These are phyloP conservation scores for Amanita jacksonii DNA, from an alignment of 768 basidiomycete genomes.

Conservation along the genomic window DNA sequence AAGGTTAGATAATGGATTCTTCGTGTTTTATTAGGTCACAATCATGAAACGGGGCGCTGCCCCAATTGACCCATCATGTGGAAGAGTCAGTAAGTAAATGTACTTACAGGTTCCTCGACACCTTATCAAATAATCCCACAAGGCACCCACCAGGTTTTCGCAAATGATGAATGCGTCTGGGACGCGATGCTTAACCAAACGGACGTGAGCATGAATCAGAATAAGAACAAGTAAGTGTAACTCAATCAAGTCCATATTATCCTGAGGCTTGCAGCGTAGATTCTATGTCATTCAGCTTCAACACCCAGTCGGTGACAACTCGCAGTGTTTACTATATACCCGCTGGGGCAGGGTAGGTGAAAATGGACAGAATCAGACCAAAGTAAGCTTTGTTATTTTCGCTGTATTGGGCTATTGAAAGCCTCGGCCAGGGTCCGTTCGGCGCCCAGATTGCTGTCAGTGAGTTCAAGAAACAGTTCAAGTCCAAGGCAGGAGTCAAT, in stretches of 20 bases:
- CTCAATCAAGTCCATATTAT: not conserved
- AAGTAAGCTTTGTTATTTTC: slow-evolving; percentile 22
- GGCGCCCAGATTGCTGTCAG: slow-evolving; percentile 25
- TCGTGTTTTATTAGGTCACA: no score
- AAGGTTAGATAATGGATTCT: no score
- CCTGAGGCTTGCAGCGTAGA: no score
- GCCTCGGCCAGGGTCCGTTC: slow-evolving; percentile 35
- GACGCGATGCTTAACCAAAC: slow-evolving; percentile 60
- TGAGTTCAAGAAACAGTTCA: slow-evolving; percentile 56
- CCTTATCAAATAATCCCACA: not conserved
- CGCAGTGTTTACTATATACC: slow-evolving; percentile 32
- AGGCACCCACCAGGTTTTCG: slow-evolving; percentile 40
- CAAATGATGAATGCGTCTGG: slow-evolving; percentile 32
- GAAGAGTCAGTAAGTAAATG: slow-evolving; percentile 33
- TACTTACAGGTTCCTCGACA: slow-evolving; percentile 1
- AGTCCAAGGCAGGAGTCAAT: slow-evolving; percentile 34
- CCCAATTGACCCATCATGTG: slow-evolving; percentile 41
- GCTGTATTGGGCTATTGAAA: no score
- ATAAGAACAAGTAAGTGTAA: slow-evolving; percentile 44
- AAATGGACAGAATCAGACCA: slow-evolving; percentile 36
- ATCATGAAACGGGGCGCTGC: slow-evolving; percentile 47
- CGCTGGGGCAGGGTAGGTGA: slow-evolving; percentile 60
- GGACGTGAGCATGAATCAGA: slow-evolving; percentile 34
- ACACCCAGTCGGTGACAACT: slow-evolving; percentile 33
- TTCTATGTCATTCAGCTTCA: slow-evolving; percentile 53